Conservation (phyloP, 2,329 filamentous ascomycete species). For the Capronia americana region DNA sequence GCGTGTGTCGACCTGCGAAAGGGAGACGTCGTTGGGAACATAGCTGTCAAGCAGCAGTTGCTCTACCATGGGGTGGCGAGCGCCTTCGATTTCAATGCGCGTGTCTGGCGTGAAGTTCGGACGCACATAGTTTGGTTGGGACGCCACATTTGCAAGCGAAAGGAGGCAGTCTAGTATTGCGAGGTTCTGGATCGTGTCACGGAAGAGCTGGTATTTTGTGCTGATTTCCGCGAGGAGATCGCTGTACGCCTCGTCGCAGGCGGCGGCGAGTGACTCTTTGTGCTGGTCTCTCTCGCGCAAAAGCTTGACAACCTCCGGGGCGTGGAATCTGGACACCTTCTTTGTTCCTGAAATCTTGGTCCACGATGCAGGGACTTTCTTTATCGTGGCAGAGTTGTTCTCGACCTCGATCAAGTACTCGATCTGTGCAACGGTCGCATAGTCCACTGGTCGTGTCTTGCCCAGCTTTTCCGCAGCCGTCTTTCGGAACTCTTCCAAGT, state of each 20-base stretch:
- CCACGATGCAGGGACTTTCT: slow-evolving; percentile 92
- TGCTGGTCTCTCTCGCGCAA: slow-evolving; percentile 90
- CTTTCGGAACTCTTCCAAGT: slow-evolving; percentile 77
- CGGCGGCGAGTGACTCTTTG: slow-evolving; percentile 88
- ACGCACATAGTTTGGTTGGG: slow-evolving; percentile 84
- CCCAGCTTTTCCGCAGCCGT: slow-evolving; percentile 75
- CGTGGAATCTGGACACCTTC: slow-evolving; percentile 89
- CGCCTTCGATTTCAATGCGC: slow-evolving; percentile 72
- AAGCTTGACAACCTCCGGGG: slow-evolving; percentile 83
- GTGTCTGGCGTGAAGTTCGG: slow-evolving; percentile 71
- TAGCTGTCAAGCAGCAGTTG: slow-evolving; percentile 84
- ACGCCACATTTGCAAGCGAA: slow-evolving; percentile 82
- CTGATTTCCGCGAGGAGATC: slow-evolving; percentile 75
- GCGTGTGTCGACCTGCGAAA: slow-evolving; percentile 69
- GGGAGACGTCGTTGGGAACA: slow-evolving; percentile 83
- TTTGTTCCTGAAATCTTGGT: slow-evolving; percentile 94
- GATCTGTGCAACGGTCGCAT: slow-evolving; percentile 84
- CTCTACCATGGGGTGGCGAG: slow-evolving; percentile 95
- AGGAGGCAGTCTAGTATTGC: slow-evolving; percentile 88
- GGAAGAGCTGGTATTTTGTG: slow-evolving; percentile 83
- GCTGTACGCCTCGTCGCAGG: slow-evolving; percentile 83
- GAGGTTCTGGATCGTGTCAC: slow-evolving; percentile 85
- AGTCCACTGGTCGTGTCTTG: slow-evolving; percentile 72
- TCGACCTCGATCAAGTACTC: slow-evolving; percentile 94
- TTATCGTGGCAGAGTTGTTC: slow-evolving; percentile 73